Evolutionary conservation across 192 early-diverging fungal genomes (phyloP), one percentile per base, ranked within the genome.

Genomic region (Backusella luteola): DNA sequence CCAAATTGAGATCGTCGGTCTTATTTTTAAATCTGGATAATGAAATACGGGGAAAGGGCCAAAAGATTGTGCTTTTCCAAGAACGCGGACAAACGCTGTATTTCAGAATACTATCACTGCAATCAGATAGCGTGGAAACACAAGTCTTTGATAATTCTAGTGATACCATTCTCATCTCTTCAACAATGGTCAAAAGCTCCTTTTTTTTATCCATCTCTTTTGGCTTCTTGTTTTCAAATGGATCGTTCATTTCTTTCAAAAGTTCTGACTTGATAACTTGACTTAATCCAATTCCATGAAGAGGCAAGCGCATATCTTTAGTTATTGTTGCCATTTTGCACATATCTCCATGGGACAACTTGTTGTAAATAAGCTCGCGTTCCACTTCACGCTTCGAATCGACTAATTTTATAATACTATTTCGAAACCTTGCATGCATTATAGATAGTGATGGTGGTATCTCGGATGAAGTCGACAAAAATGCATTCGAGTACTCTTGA

Each of bases 321-420:
- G 73, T 53, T 1, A 73, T 44, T 29, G 44, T 71, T 34, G 79
- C 68, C 15, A 80, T 15, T 29, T 56, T 36, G 34, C 74, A 73
- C 19, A 80, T 67, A 53, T 80, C 79, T 3, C 46, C 42, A 38
- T 38, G 34, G 12, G 79, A 76, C 2, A 80, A 34, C 7, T 42
- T 69, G 44, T 59, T 68, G 46, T 75, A 80, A 2, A 80, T 17
- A 41, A 76, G 38, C 23, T 80, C 79, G 11, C 79, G 74, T 38
- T 80, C 75, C 21, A 80, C 74, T 34, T 75, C 79, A 1, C 71
- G 74, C 49, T 80, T 80, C 15, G 74, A 72, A 19, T 80, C 75
- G 36, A 76, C 73, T 7, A 80, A 34, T 34, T 73, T 66, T 21
- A 80, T 17, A 12, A 76, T 67, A 26, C 53, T 73, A 14, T 75